Percentiles rank a stretch among this genome's conserved stretches.
Evolutionary conservation across 2,329 filamentous ascomycete species (phyloP).

Genomic region (Ophiostoma himal-ulmi): DNA sequence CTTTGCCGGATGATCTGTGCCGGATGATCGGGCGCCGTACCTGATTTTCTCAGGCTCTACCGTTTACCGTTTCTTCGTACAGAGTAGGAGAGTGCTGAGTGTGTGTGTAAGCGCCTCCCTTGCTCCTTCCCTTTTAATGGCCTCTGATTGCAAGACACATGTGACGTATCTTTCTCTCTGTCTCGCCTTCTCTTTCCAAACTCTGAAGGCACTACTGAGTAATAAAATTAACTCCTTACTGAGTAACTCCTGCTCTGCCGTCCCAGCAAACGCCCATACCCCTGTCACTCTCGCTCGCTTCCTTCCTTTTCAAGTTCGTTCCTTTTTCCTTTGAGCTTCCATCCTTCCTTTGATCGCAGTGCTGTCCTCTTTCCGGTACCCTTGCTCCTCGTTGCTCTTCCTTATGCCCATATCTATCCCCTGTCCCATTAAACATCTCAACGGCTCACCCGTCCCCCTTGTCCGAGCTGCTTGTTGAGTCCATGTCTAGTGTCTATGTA

Average conservation of each 20-base stretch:
- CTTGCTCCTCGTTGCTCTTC: neutral
- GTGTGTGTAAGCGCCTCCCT: neutral
- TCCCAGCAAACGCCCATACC: neutral
- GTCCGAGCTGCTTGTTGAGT: neutral
- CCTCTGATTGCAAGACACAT: conserved; percentile 1
- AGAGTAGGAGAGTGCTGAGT: neutral
- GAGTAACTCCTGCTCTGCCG: neutral
- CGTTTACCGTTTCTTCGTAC: neutral
- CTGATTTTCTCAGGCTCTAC: conserved; percentile 12
- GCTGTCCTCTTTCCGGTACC: neutral
- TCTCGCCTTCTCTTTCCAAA: neutral
- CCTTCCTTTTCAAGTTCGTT: too few species aligned
- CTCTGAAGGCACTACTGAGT: neutral
- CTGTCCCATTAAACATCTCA: neutral
- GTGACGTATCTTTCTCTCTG: neutral
- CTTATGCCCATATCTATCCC: neutral
- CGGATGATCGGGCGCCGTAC: conserved; percentile 22
- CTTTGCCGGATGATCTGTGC: conserved; percentile 15
- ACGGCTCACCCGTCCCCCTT: neutral
- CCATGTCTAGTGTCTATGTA: too few species aligned
- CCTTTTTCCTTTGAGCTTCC: neutral
- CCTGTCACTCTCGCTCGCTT: neutral
- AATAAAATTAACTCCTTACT: too few species aligned
- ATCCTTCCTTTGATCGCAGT: neutral
- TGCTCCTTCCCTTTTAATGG: neutral